Evolutionary conservation across 768 basidiomycete species (phyloP), one percentile per base, ranked within the genome.

Genomic region (Leccinum subgranulosum): DNA sequence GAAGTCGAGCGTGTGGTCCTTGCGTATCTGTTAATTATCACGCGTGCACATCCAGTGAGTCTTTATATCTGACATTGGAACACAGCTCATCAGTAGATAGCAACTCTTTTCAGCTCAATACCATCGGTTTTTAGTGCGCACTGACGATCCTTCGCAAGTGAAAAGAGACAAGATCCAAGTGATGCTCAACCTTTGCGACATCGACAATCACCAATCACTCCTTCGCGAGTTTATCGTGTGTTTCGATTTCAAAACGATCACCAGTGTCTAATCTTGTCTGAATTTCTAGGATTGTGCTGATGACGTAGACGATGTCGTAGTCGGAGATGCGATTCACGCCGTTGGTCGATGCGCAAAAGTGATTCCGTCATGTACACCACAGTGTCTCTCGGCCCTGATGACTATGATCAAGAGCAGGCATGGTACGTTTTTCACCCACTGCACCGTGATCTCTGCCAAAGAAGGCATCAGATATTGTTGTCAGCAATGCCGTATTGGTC

Each of bases 221-320:
- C 74, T 98, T 60, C 79, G 86, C 23, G 97, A 99, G 68, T 86
- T 97, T 62, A 84, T 89, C 60, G 95, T 96, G 56, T 56, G 88
- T 77, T 48, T 46, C 49, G 14, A 15, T 53, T 25, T 19, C 59
- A 28, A 33, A 41, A 17, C 33, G 15, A n/a, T 2, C 2, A 19
- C n/a, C n/a, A 3, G 19, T 11, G 9, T 49, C 51, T 54, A 46
- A 58, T 36, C 9, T 19, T 36, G 17, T 25, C 54, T 47, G 46
- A 23, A 7, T 39, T 45, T 34, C 39, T 60, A 97, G 94, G 86
- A 90, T 59, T 95, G 88, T 65, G 81, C 87, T 1, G 86, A 90
- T n/a, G 90, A 92, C 66, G 74, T 81, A 0, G 83, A 94, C 54
- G 88, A 92, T 64, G 61, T 65, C 3, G 81, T 94, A 1, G 87